Evolutionary conservation across 148 eudicot genomes (phyloP).

Genomic region (Silene latifolia): DNA sequence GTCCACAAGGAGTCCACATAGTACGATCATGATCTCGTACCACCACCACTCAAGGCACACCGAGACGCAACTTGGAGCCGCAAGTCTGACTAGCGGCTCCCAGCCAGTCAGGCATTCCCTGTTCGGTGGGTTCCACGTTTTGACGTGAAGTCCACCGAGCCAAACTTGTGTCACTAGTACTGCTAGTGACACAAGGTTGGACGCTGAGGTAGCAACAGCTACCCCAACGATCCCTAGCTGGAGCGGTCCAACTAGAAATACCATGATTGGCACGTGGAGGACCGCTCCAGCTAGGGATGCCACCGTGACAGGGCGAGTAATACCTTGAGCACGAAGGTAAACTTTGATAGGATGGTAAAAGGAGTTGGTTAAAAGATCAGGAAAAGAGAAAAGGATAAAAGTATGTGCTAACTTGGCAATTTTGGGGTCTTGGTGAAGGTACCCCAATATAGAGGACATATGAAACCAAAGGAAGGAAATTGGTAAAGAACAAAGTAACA

Average conservation of each 20-base stretch:
- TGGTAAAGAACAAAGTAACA: slow-evolving; percentile 43
- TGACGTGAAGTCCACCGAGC: slow-evolving; percentile 46
- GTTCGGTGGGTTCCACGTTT: slow-evolving; percentile 60
- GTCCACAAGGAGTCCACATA: slow-evolving; percentile 63
- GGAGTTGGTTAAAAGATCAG: slow-evolving; percentile 61
- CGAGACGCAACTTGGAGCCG: slow-evolving; percentile 77
- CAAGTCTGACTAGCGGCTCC: slow-evolving; percentile 52
- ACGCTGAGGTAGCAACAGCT: slow-evolving; percentile 56
- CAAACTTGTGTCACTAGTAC: slow-evolving; percentile 39
- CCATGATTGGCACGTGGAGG: slow-evolving; percentile 47
- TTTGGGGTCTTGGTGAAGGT: slow-evolving; percentile 43
- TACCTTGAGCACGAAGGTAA: slow-evolving; percentile 86
- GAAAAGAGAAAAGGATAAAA: slow-evolving; percentile 47
- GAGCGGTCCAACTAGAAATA: slow-evolving; percentile 33
- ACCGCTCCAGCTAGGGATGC: slow-evolving; percentile 61
- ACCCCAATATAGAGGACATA: slow-evolving; percentile 33
- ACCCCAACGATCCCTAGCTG: slow-evolving; percentile 65
- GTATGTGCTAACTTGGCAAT: slow-evolving; percentile 50
- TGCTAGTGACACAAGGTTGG: slow-evolving; percentile 48
- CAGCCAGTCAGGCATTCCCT: slow-evolving; percentile 60
- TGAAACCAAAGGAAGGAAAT: slow-evolving; percentile 56
- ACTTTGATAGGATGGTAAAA: slow-evolving; percentile 62
- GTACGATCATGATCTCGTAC: slow-evolving; percentile 90
- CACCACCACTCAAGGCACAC: slow-evolving; percentile 97
- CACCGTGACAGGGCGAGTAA: slow-evolving; percentile 66